Percentiles rank a stretch among this genome's conserved stretches.
Conservation (phyloP, 805 yeast species). For the Saturnispora kantuleensis region DNA sequence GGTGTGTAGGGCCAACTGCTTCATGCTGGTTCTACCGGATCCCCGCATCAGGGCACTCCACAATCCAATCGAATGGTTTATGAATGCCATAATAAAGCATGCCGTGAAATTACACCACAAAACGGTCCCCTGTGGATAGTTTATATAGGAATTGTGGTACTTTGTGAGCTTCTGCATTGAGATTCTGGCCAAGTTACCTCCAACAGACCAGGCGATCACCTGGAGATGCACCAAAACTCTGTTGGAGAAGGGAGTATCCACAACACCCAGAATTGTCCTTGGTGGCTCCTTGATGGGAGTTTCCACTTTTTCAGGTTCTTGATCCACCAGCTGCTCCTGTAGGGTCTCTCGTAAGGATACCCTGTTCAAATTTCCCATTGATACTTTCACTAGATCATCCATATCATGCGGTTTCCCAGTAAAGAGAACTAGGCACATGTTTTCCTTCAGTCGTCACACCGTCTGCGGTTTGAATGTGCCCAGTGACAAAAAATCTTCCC, state of each 20-base stretch:
- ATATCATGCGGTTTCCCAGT: no score
- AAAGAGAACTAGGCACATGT: no score
- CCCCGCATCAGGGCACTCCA: conserved; percentile 11
- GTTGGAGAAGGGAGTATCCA: conserved; percentile 14
- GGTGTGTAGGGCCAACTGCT: conserved; percentile 37
- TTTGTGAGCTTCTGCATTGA: conserved; percentile 13
- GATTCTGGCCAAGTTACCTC: conserved; percentile 12
- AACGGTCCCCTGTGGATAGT: conserved; percentile 25
- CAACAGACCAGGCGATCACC: conserved; percentile 11
- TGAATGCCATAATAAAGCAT: conserved; percentile 57
- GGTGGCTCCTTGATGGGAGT: background rate
- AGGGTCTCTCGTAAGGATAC: background rate
- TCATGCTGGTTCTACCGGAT: conserved; percentile 24
- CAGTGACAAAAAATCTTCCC: no score
- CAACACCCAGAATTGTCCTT: conserved; percentile 3
- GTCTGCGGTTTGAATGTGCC: no score
- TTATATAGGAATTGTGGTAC: conserved; percentile 13
- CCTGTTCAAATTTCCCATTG: no score
- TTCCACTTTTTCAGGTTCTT: conserved; percentile 11
- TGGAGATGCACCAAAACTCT: conserved; percentile 8
- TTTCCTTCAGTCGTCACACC: no score
- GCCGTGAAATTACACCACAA: conserved; percentile 75
- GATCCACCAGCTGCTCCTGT: conserved; percentile 10
- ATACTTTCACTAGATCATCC: no score
- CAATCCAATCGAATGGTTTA: conserved; percentile 11